phyloP scores from a whole-genome alignment of 2,329 filamentous ascomycete species.

The Ophiosphaerella narmari region DNA sequence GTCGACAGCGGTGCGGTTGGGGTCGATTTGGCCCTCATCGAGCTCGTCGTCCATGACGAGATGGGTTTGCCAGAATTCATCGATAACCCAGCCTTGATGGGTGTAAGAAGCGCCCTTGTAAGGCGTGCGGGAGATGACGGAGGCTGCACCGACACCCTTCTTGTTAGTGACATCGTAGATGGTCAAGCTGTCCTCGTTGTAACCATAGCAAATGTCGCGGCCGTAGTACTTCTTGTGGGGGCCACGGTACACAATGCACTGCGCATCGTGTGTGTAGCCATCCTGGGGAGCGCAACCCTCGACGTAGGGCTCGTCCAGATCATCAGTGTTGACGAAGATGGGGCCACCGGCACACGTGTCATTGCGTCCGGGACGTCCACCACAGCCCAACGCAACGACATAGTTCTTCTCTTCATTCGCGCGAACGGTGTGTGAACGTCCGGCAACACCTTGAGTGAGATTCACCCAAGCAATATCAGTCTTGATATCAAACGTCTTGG shows the following conservation, averaged over 20 bases:
- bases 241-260: slow-evolving; percentile 62
- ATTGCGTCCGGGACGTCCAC: slow-evolving; percentile 35
- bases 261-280: slow-evolving; percentile 65
- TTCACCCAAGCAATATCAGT: slow-evolving; percentile 39
- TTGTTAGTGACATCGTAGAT: slow-evolving; percentile 60
- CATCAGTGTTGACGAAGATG: slow-evolving; percentile 63
- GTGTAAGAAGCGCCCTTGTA: slow-evolving; percentile 62
- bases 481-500: slow-evolving; percentile 34
- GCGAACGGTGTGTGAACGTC: slow-evolving; percentile 44
- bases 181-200: slow-evolving; percentile 60
- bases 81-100: slow-evolving; percentile 63
- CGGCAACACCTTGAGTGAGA: slow-evolving; percentile 29
- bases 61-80: slow-evolving; percentile 42
- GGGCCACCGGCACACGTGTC: slow-evolving; percentile 56
- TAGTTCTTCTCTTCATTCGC: slow-evolving; percentile 42
- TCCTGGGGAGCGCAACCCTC: slow-evolving; percentile 61
- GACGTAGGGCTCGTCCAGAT: slow-evolving; percentile 51
- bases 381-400: slow-evolving; percentile 41
- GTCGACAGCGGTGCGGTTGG: slow-evolving; percentile 27
- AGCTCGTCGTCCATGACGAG: slow-evolving; percentile 47
- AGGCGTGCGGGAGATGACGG: slow-evolving; percentile 60
- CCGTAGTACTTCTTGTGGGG: slow-evolving; percentile 56
- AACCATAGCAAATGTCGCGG: slow-evolving; percentile 61
- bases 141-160: slow-evolving; percentile 58
- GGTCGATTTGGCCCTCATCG: slow-evolving; percentile 43